Conservation (phyloP, 1,284 basidiomycete species). For the Fistulinella cinereoalba region DNA sequence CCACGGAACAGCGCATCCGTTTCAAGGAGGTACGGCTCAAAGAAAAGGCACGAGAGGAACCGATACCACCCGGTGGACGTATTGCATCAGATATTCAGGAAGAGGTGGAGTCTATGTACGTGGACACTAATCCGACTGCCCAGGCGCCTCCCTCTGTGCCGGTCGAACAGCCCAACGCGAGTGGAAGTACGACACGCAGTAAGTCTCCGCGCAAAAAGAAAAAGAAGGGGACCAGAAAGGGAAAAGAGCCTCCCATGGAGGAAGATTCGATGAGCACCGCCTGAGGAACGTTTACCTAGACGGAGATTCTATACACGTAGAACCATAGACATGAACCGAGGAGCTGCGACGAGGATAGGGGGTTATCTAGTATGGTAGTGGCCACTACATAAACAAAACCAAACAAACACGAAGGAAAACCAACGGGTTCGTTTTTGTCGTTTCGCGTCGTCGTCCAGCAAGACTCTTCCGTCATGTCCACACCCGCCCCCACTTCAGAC, state of each 20-base stretch:
- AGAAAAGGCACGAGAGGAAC: slow-evolving; percentile 17
- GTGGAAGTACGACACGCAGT: no score
- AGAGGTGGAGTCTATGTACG: slow-evolving; percentile 23
- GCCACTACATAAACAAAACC: slow-evolving; percentile 27
- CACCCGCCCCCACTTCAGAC: slow-evolving; percentile 41
- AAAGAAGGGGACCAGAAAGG: slow-evolving; percentile 20
- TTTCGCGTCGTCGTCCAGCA: slow-evolving; percentile 19
- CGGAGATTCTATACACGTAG: no score
- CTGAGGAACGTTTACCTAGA: neutral
- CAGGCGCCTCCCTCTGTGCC: neutral
- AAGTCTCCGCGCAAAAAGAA: slow-evolving; percentile 17
- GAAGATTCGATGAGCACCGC: slow-evolving; percentile 20
- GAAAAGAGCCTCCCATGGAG: slow-evolving; percentile 27
- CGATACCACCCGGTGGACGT: slow-evolving; percentile 1
- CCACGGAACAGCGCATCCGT: slow-evolving; percentile 58
- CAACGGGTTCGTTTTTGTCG: slow-evolving; percentile 20
- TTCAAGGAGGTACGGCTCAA: slow-evolving; percentile 43
- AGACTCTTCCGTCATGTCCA: slow-evolving; percentile 23
- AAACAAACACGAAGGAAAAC: slow-evolving; percentile 27
- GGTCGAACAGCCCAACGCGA: slow-evolving; percentile 2
- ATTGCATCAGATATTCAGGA: slow-evolving; percentile 11
- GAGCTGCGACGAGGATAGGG: no score
- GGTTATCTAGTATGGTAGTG: neutral
- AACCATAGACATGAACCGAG: no score
- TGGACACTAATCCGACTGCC: slow-evolving; percentile 12